Evolutionary conservation across 2,329 filamentous ascomycete genomes (phyloP).

Genomic region (Fusarium mundagurra): DNA sequence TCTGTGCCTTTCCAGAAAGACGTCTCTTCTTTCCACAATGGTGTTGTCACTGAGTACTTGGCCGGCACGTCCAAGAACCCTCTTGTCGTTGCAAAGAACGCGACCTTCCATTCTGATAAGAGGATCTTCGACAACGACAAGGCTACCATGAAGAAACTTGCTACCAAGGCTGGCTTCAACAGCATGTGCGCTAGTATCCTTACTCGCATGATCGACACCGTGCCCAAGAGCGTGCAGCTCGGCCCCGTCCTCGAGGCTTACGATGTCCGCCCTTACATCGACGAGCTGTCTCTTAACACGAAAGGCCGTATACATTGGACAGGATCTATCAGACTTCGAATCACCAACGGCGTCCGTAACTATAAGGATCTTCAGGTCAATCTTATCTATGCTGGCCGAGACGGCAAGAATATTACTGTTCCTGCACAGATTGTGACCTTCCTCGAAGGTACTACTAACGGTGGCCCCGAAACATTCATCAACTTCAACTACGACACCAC

Average conservation of each 20-base stretch:
- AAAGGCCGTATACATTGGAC: slow-evolving; percentile 37
- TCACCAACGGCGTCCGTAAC: slow-evolving; percentile 28
- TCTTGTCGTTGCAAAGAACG: slow-evolving; percentile 52
- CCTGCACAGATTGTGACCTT: not conserved
- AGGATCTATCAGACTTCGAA: slow-evolving; percentile 42
- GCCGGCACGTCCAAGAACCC: slow-evolving; percentile 54
- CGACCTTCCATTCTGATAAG: slow-evolving; percentile 53
- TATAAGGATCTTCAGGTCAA: slow-evolving; percentile 36
- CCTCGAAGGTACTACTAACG: slow-evolving; percentile 27
- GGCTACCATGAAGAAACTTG: slow-evolving; percentile 55
- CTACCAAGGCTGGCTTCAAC: slow-evolving; percentile 48
- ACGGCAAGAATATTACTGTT: slow-evolving; percentile 12
- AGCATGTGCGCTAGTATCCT: slow-evolving; percentile 46
- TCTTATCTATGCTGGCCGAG: slow-evolving; percentile 24
- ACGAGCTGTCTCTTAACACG: slow-evolving; percentile 40
- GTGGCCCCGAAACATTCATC: too few relatives aligned
- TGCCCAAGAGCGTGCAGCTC: slow-evolving; percentile 44
- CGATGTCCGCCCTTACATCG: slow-evolving; percentile 48
- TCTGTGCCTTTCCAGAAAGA: slow-evolving; percentile 49
- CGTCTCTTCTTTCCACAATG: slow-evolving; percentile 55
- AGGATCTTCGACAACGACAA: slow-evolving; percentile 56
- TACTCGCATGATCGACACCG: slow-evolving; percentile 50
- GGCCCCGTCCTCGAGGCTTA: slow-evolving; percentile 43
- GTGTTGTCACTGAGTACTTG: slow-evolving; percentile 56
- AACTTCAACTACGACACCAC: slow-evolving; percentile 45